Evolutionary conservation across 805 yeast genomes (phyloP), one percentile per base, ranked within the genome.

Genomic region (Saccharomycopsis oosterbeekiorum): DNA sequence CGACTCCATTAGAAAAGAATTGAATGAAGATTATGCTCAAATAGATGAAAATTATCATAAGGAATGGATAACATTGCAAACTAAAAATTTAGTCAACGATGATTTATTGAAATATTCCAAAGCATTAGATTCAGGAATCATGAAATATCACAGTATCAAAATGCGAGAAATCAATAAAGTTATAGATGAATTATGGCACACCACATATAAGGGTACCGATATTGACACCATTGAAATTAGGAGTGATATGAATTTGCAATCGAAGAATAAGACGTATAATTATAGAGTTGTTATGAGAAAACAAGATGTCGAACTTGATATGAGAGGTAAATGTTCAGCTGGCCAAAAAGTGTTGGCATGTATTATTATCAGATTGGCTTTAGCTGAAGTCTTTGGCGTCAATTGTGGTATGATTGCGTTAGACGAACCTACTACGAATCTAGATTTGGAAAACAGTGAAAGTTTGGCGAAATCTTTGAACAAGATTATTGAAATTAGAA

Each of bases 291-390:
- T 92, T 24, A 94, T 94, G 99, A 84, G 85, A 62, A 94, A 94
- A 70, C 89, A 88, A 68, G 93, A 88, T 62, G 88, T 85, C 1
- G 98, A 94, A 71, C 75, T 94, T 56, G 99, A 94, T 70, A 94
- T 94, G 99, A 81, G 99, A 64, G 99, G 99, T 0, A 76, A 99
- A 62, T 94, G 99, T 71, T 89, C 97, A 1, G 98, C 99, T 0
- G 99, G 99, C 0, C 99, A 94, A 72, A 89, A 91, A 68, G 97
- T 94, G 4, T 74, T 94, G 55, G 97, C 98, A 0, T 86, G 96
- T 47, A 92, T 94, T 56, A 84, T 94, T 39, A 93, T 94, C 61
- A 78, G 99, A 60, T 74, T 94, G 60, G 97, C 97, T 0, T 76
- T 94, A 56, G 94, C 98, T 1, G 98, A 94, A 72, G 89, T 97